Base-by-base conservation (phyloP, 1,284 basidiomycete genomes). In the Meira nashicola region DNA sequence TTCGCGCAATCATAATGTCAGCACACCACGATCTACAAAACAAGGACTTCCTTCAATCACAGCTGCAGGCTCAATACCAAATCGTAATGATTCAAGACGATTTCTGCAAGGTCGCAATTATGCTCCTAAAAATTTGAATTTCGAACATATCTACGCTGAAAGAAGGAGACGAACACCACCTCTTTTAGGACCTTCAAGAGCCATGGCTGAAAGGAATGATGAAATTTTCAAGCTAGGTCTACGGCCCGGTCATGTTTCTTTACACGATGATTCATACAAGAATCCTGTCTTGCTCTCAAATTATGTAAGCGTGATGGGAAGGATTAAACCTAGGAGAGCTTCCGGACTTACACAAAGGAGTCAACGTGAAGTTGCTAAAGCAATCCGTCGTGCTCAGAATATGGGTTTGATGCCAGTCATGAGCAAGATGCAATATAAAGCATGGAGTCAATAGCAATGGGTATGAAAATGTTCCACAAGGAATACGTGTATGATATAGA, bases 341-440 rank as follows among this genome's bases (percentile, higher is more conserved):
- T 95, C 91, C 0, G 82, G 83, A 0, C 82, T 97, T 53, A 92
- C 92, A 4, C 84, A 86, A 79, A 87, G 86, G 78, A 89, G 82
- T 64, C 93, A 97, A 79, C 83, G 91, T 47, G 82, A 83, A 64
- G 74, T 96, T 3, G 89, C 86, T 49, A 93, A 93, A 80, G 89
- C 93, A 40, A 88, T 97, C 60, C 85, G 90, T 58, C 83, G 94
- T 58, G 90, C 94, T 55, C 89, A 90, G 79, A 89, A 88, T 82
- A 93, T 96, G 88, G 93, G 93, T 49, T 78, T 93, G 61, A 85
- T 96, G 63, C 88, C 90, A 1, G 68, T 74, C 39, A 44, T 56
- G 55, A 56, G 55, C 43, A 56, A 49, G 23, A 39, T 33, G 17
- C 38, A n/a, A n/a, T 12, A 33, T 33, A 33, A 33, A 33, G 28